Conservation (phyloP, 2,329 filamentous ascomycete species). For the Alternaria gaisen region DNA sequence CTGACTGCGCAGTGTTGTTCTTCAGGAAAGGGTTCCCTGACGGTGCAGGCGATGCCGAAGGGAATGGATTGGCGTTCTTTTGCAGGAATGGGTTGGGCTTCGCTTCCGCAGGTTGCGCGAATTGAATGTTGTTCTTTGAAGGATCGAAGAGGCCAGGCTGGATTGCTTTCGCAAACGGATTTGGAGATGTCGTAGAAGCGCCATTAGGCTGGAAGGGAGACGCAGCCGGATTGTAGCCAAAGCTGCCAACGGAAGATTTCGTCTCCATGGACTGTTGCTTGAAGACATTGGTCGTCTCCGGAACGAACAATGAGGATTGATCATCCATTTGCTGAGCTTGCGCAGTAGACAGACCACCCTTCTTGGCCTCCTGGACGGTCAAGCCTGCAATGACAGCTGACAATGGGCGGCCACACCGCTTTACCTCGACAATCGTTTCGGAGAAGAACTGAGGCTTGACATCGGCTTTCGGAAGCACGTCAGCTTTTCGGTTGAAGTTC, state of each 20-base stretch:
- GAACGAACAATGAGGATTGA: constrained; percentile 54
- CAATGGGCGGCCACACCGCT: constrained; percentile 64
- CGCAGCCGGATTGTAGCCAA: constrained; percentile 26
- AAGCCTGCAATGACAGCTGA: constrained; percentile 66
- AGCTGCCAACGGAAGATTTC: not conserved
- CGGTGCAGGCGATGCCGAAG: constrained; percentile 1
- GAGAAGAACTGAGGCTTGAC: constrained; percentile 63
- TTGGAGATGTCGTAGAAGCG: constrained; percentile 10
- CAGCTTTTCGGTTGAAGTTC: constrained; percentile 33
- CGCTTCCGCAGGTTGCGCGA: constrained; percentile 22
- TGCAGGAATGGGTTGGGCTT: constrained; percentile 23
- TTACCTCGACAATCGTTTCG: constrained; percentile 64
- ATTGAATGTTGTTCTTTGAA: constrained; percentile 38
- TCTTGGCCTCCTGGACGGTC: constrained; percentile 61
- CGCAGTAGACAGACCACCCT: constrained; percentile 60
- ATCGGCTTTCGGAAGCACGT: constrained; percentile 28
- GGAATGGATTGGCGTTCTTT: not conserved
- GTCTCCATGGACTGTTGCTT: constrained; percentile 11
- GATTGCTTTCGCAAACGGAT: constrained; percentile 25
- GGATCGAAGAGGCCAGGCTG: constrained; percentile 44
- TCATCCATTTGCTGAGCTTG: constrained; percentile 15
- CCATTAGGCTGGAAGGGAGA: constrained; percentile 28
- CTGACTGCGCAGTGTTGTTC: not conserved
- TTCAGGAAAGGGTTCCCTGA: constrained; percentile 19
- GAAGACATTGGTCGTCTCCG: constrained; percentile 38